Conservation (phyloP, 1,284 basidiomycete species). For the Inonotus obliquus region DNA sequence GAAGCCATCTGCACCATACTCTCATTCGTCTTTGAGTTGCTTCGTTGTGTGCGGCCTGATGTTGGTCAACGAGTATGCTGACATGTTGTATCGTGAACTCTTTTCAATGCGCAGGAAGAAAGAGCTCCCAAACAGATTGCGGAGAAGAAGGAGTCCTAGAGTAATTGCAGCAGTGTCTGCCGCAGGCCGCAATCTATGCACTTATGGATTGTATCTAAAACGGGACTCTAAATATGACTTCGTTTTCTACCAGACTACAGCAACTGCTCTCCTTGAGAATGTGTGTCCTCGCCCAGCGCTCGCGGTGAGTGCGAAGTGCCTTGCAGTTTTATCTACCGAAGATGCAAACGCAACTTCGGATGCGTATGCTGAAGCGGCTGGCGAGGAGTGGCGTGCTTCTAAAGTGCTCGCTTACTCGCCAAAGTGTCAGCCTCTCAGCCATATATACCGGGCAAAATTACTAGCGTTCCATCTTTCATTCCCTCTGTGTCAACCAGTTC, state of each 20-base stretch:
- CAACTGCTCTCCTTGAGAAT: background rate
- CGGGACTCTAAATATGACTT: background rate
- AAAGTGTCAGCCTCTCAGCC: background rate
- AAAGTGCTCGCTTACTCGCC: background rate
- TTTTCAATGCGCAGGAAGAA: background rate
- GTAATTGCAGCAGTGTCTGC: background rate
- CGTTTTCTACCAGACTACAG: background rate
- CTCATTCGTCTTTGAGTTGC: background rate
- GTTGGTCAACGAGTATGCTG: background rate
- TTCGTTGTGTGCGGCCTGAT: background rate
- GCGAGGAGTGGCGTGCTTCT: background rate
- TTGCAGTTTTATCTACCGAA: background rate
- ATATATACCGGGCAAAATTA: background rate
- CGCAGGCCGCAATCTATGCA: background rate
- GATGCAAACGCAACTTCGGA: no score
- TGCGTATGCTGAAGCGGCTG: background rate
- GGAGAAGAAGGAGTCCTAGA: background rate
- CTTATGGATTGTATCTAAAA: background rate
- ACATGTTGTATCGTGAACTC: background rate
- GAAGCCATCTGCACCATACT: background rate
- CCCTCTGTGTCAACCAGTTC: no score
- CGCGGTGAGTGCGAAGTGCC: background rate
- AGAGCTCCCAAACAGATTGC: conserved; percentile 9
- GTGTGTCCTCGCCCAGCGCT: background rate
- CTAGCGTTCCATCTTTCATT: background rate